Evolutionary conservation across 2,329 filamentous ascomycete genomes (phyloP).

Genomic region (Cercospora beticola): DNA sequence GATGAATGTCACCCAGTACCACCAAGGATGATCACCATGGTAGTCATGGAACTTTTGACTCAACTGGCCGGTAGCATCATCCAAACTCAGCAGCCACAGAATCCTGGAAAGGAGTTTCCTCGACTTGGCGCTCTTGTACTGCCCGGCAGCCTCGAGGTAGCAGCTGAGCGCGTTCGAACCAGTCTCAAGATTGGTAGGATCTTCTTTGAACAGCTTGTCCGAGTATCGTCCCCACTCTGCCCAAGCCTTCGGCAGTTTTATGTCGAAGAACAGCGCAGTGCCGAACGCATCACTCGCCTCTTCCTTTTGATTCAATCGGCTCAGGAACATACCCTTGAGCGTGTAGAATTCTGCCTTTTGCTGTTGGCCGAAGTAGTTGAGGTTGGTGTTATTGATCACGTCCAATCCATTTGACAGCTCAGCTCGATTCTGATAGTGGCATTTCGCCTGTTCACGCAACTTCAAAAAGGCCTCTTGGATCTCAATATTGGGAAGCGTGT

Average conservation of each 20-base stretch:
- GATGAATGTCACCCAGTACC: slow-evolving; percentile 99
- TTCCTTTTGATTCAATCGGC: slow-evolving; percentile 84
- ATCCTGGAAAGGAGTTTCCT: slow-evolving; percentile 90
- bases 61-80: slow-evolving; percentile 81
- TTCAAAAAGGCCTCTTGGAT: slow-evolving; percentile 99
- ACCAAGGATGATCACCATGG: slow-evolving; percentile 94
- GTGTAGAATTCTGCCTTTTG: slow-evolving; percentile 99
- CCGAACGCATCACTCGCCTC: slow-evolving; percentile 94
- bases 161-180: slow-evolving; percentile 92
- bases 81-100: slow-evolving; percentile 90
- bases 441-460: slow-evolving; percentile 96
- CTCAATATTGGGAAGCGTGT: slow-evolving; percentile 97
- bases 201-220: slow-evolving; percentile 91
- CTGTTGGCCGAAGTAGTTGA: slow-evolving; percentile 93
- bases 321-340: slow-evolving; percentile 98
- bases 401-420: slow-evolving; percentile 91
- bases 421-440: slow-evolving; percentile 92
- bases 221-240: slow-evolving; percentile 99
- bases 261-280: slow-evolving; percentile 92
- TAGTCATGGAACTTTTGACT: slow-evolving; percentile 89
- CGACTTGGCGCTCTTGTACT: slow-evolving; percentile 96
- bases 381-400: slow-evolving; percentile 98
- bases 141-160: slow-evolving; percentile 90
- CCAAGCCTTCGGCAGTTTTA: slow-evolving; percentile 95
- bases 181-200: slow-evolving; percentile 75